Base-by-base conservation (phyloP, 23 red algal species). In the Cyanidium caldarium region DNA sequence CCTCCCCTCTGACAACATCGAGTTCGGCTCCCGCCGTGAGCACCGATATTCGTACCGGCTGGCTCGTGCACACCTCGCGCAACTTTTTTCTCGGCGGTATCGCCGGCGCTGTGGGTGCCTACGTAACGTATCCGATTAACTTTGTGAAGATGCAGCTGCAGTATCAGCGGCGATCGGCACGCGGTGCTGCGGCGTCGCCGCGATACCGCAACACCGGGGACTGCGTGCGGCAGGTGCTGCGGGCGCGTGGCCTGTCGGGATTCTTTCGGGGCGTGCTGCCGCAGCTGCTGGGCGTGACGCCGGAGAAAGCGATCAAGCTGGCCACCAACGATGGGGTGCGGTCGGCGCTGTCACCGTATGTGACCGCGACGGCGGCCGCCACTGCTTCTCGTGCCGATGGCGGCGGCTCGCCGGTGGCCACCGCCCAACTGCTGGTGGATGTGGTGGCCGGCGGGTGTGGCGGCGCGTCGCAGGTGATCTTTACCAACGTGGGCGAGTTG, bases 141-240 rank as follows among this genome's bases (percentile, higher is more conserved):
- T 61, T 61, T 61, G 51, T 61, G 51, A 61, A 61, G 51, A 61
- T 61, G 51, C 51, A 61, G 51, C 31, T 61, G 21, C 51, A 61
- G 51, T 61, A 61, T 28, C 51, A 61, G 51, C 19, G 21, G 51
- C 7, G 51, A 25, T 10, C 13, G 5, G n/a, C n/a, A n/a, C 7
- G 7, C 10, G 23, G 51, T 5, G 51, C 23, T 25, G n/a, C n/a
- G 5, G 51, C 3, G 31, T 28, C 23, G n/a, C 13, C 10, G 19
- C n/a, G 51, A 16, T 61, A 61, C 21, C 7, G 7, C 10, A 28
- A 28, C 7, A 28, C 51, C 19, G 19, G 51, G 51, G 51, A 61
- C 51, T 61, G 51, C 51, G 10, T 61, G n/a, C 10, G 51, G 21
- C 7, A 61, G 21, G 51, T 61, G 19, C 7, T 61, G 19, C 51